These are phyloP conservation scores for Arthrobotrys megalospora DNA, from an alignment of 2,329 filamentous ascomycete species.

Conservation along the genomic window DNA sequence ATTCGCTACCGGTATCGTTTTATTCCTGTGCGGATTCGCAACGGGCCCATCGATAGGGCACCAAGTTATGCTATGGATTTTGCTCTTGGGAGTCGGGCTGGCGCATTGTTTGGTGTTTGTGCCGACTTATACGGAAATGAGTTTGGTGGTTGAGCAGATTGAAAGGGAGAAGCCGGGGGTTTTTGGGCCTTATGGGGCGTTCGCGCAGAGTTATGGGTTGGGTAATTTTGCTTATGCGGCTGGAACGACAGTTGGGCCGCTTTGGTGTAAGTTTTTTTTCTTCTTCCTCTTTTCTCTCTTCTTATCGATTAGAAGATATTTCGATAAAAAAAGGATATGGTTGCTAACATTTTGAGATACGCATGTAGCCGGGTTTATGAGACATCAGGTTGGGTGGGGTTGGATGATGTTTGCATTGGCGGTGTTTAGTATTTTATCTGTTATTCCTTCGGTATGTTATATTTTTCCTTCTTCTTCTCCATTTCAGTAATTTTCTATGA, in stretches of 20 bases:
- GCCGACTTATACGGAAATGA: constrained; percentile 57
- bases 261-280: constrained; percentile 55
- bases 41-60: constrained; percentile 24
- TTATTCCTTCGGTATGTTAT: constrained; percentile 46
- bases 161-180: constrained; percentile 56
- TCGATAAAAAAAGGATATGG: background rate
- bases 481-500: background rate
- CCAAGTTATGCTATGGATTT: constrained; percentile 51
- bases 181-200: constrained; percentile 59
- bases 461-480: background rate
- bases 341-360: constrained; percentile 18
- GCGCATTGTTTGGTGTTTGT: constrained; percentile 55
- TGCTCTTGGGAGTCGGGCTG: constrained; percentile 47
- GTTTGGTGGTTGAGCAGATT: constrained; percentile 57
- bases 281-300: background rate
- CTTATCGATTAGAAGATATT: background rate
- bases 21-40: constrained; percentile 39
- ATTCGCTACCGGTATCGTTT: constrained; percentile 12
- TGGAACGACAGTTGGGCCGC: constrained; percentile 53
- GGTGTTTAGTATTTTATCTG: constrained; percentile 29
- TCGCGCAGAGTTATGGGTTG: constrained; percentile 58
- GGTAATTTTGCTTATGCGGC: constrained; percentile 58
- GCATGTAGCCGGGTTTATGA: constrained; percentile 59
- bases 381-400: constrained; percentile 43
- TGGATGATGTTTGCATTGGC: constrained; percentile 52